Evolutionary conservation across 768 basidiomycete genomes (phyloP), one percentile per base, ranked within the genome.

Genomic region (Collybia sordida): DNA sequence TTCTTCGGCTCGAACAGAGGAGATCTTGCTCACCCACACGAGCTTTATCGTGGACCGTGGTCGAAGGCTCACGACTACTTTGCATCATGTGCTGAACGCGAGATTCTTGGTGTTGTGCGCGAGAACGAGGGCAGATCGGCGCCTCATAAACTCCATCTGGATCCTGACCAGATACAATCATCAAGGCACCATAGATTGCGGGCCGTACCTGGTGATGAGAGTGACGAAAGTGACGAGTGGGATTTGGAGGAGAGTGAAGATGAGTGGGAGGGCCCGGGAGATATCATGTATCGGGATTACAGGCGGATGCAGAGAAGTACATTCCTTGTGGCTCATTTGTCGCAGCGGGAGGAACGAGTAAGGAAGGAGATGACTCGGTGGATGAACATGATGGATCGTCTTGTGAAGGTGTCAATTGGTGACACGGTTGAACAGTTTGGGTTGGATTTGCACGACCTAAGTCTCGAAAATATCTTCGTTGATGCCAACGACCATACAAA

Each of bases 1-100:
- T 93, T 93, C 75, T 93, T 93, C 63, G 90, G 90, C 40, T 86
- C 88, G 3, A 83, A 86, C 55, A 78, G 91, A 35, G 90, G 90
- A 25, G 85, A 88, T 50, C 76, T 90, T 19, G 56, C 66, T 2
- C 86, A 87, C 56, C 84, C 83, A 3, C 68, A 73, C 18, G 88
- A 90, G 56, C 74, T 93, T 28, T 74, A 90, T 58, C 83, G 90
- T n/a, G 90, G 90, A 2, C 91, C 90, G 0, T 93, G 89, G 87
- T 50, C 74, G 2, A 75, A 77, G 4, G 78, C 83, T 2, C 64
- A 69, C 24, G 72, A 72, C 5, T 93, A 93, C 62, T 68, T 90
- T 18, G 61, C 66, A 4, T 79, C 89, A 0, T 92, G 88, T 61
- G 77, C 76, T 2, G 68, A 77, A 42, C 82, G 90, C n/a, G 91